phyloP scores from a whole-genome alignment of 2,329 filamentous ascomycete species.

The Cladophialophora immunda region DNA sequence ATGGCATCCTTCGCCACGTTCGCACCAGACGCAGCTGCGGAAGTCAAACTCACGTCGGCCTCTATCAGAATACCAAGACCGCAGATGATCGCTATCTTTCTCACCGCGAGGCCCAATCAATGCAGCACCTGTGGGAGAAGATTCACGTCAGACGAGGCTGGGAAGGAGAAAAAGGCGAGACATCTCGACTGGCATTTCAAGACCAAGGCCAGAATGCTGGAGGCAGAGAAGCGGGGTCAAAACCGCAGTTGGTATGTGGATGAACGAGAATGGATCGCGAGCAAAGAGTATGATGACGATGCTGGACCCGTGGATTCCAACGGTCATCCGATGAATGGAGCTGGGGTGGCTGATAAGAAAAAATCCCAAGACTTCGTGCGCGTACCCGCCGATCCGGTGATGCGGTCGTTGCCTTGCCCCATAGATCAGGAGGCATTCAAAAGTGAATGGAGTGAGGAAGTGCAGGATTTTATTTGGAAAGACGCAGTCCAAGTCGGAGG shows the following conservation, averaged over 20 bases:
- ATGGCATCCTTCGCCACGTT: conserved; percentile 32
- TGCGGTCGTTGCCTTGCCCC: conserved; percentile 81
- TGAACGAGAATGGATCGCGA: conserved; percentile 90
- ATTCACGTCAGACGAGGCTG: conserved; percentile 79
- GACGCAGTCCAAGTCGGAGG: conserved; percentile 81
- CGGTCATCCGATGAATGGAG: conserved; percentile 50
- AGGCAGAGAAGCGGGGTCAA: conserved; percentile 84
- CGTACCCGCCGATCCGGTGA: conserved; percentile 79
- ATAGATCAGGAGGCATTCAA: conserved; percentile 97
- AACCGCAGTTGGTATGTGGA: conserved; percentile 96
- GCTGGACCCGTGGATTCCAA: conserved; percentile 53
- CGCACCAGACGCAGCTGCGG: conserved; percentile 45
- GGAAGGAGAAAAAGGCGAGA: conserved; percentile 83
- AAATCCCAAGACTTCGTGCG: conserved; percentile 76
- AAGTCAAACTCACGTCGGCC: conserved; percentile 65
- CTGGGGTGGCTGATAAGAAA: conserved; percentile 55
- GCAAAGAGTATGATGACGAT: conserved; percentile 79
- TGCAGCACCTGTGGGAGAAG: conserved; percentile 92
- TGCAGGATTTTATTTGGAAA: conserved; percentile 96
- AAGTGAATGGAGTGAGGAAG: conserved; percentile 88
- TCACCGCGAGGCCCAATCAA: conserved; percentile 82
- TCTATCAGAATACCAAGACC: conserved; percentile 82
- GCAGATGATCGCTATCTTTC: conserved; percentile 76
- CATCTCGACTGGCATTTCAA: conserved; percentile 99
- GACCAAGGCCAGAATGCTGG: conserved; percentile 86